Base-by-base conservation (phyloP, 495 filamentous ascomycete genomes). In the Aspergillus saccharolyticus region DNA sequence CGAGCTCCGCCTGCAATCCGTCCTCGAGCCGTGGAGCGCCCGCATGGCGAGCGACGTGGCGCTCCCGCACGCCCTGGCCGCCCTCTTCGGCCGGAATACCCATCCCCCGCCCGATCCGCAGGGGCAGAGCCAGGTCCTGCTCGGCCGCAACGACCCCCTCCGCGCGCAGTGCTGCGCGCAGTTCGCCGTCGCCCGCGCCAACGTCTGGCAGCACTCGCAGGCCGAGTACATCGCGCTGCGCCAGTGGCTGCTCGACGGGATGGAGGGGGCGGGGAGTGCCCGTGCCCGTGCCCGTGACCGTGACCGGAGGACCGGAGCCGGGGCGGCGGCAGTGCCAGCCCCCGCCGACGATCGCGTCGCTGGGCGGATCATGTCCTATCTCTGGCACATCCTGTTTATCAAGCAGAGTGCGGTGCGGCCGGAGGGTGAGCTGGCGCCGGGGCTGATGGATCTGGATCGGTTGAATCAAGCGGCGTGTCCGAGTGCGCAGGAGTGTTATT, bases 91-190 rank as follows among this genome's bases (percentile, higher is more conserved):
- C 15, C 65, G 60, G 12, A 19, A 53, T 14, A 14, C 22, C 1
- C 0, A 28, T 3, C 25, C 4, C 25, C 25, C 25, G 9, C n/a
- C n/a, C 25, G 25, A 28, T 4, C 3, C 25, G 25, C 25, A 28
- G 4, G 25, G 4, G 25, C 25, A 28, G 25, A 57, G 42, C 1
- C 42, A 53, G 16, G 24, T 63, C 9, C 49, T 59, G 28, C 66
- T 74, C 1, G 63, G 70, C 9, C 56, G 70, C 7, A 65, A 65
- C 22, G 68, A 77, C 50, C 60, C 69, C 4, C 51, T 79, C 7
- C 64, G 76, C 2, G 55, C 74, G 25, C 72, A 76, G 58, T 79
- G 76, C 58, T 79, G 76, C 64, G 75, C 74, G 42, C 76, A 79
- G 49, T 78, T 79, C 60, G 72, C 69, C 16, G 72, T 78, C 33